Base-by-base conservation (phyloP, 1,139 yeast genomes). In the Suhomyces terraborum region DNA sequence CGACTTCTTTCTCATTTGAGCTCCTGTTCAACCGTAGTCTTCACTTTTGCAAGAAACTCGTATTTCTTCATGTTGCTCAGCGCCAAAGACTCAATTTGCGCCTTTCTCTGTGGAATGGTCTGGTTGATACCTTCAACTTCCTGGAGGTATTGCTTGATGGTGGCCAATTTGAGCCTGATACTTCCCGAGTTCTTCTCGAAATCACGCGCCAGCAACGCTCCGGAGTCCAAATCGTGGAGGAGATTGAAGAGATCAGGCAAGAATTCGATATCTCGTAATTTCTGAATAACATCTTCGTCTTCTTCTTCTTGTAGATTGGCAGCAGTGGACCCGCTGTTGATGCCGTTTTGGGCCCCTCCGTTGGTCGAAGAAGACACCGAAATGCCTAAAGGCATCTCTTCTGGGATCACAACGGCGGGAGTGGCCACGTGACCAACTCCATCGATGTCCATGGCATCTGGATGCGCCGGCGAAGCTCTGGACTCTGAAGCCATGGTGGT, bases 171-270 rank as follows among this genome's bases (percentile, higher is more conserved):
- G 46, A 71, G 61, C 36, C 77, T 58, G 32, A 70, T 56, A 38
- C 69, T 64, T 8, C 77, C 77, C 2, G 73, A 63, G 38, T 67
- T 65, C 50, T 70, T 72, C 45, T 69, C 76, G 46, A 73, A 72
- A 49, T 73, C 77, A 38, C 69, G 66, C 2, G 73, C 68, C 61
- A 64, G 72, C 16, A 69, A 50, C 10, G 55, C 58, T 6, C 73
- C 76, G 6, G 56, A 52, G 25, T 65, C 63, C 33, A 73, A 52
- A 33, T 67, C 67, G 40, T 62, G 73, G 4, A 73, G 54, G 16
- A 70, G 52, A 19, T 51, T 58, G 48, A 66, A 71, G 29, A 73
- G 47, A 30, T 72, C 75, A 1, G 76, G 74, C 8, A 73, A 56
- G 5, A 72, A 49, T 44, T 71, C 73, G 24, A 64, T 54, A 8